Percentiles rank a stretch among this genome's conserved stretches.
Evolutionary conservation across 75 land plant species (phyloP).

Genomic region (Selaginella tamariscina): DNA sequence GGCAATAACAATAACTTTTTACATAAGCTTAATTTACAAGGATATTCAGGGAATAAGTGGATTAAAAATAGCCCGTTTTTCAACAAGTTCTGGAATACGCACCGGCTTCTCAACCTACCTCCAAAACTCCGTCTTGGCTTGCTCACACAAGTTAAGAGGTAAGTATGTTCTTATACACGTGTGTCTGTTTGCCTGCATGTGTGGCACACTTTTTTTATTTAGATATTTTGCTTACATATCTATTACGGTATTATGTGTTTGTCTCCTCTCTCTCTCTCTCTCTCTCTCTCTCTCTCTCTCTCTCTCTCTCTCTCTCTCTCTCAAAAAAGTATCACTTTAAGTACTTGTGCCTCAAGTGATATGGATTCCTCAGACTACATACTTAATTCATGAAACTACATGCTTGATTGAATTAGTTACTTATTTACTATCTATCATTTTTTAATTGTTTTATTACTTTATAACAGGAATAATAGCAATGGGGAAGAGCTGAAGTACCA

Average conservation of each 20-base stretch:
- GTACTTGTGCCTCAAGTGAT: slow-evolving; percentile 14
- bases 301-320: no score
- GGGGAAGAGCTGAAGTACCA: slow-evolving; percentile 9
- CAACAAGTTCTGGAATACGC: background rate
- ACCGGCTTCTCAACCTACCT: slow-evolving; percentile 17
- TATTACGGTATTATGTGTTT: no score
- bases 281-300: no score
- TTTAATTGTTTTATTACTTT: no score
- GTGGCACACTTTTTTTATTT: no score
- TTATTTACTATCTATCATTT: slow-evolving; percentile 13
- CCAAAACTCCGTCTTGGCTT: background rate
- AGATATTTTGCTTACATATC: no score
- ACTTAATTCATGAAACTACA: slow-evolving; percentile 58
- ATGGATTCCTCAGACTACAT: slow-evolving; percentile 17
- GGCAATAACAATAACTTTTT: slow-evolving; percentile 11
- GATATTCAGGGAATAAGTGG: background rate
- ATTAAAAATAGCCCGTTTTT: background rate
- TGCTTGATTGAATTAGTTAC: slow-evolving; percentile 27
- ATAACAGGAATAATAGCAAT: background rate
- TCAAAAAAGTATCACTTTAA: no score
- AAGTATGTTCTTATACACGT: no score
- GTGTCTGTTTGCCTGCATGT: no score
- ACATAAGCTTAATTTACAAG: background rate
- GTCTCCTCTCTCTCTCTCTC: no score
- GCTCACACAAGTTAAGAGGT: slow-evolving; percentile 1